Evolutionary conservation across 345 rosid genomes (phyloP).

Genomic region (Capsella bursapastoris): DNA sequence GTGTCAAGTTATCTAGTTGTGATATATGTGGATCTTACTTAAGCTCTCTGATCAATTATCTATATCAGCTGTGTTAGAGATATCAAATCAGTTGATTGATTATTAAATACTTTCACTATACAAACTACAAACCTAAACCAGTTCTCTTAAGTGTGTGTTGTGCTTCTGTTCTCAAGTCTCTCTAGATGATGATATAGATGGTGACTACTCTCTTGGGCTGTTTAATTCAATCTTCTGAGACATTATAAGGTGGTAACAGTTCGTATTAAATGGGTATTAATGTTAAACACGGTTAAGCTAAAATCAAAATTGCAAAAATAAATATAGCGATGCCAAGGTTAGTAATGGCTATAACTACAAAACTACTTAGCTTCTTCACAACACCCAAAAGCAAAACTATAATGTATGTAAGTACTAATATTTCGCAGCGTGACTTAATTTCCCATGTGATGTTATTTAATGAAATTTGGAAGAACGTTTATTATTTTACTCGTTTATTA

Average conservation of each 20-base stretch:
- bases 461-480: slow-evolving; percentile 41
- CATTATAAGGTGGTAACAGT: no score
- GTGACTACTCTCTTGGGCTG: slow-evolving; percentile 7
- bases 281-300: slow-evolving; percentile 17
- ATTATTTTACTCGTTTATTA: slow-evolving; percentile 19
- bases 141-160: not conserved
- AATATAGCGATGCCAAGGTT: slow-evolving; percentile 18
- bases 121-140: slow-evolving; percentile 12
- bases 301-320: not conserved
- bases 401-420: not conserved
- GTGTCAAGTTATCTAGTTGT: slow-evolving; percentile 22
- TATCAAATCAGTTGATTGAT: slow-evolving; percentile 23
- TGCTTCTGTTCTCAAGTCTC: not conserved
- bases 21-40: slow-evolving; percentile 22
- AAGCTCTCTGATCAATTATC: slow-evolving; percentile 15
- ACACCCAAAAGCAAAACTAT: slow-evolving; percentile 30
- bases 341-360: slow-evolving; percentile 35
- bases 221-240: not conserved
- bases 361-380: not conserved
- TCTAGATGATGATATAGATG: not conserved
- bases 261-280: no score
- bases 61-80: not conserved
- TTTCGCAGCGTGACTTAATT: slow-evolving; percentile 29
- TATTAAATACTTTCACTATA: slow-evolving; percentile 13
- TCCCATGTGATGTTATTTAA: slow-evolving; percentile 43